Evolutionary conservation across 805 yeast species (phyloP).

Genomic region (Nakazawaea sp.): DNA sequence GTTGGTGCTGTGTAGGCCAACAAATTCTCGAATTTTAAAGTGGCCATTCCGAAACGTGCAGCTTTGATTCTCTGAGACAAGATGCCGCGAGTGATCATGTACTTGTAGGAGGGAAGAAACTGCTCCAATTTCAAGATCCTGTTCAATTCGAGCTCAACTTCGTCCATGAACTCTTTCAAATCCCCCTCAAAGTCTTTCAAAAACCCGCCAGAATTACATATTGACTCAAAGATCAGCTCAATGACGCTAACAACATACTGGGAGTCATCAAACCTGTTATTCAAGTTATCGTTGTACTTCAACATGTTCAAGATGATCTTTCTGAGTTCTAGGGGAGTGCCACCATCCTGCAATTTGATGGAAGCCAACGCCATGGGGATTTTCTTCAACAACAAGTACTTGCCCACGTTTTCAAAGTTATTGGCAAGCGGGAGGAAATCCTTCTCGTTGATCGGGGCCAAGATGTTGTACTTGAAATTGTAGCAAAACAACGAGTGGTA

Average conservation of each 20-base stretch:
- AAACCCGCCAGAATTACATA: constrained; percentile 18
- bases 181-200: constrained; percentile 14
- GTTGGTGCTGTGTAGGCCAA: constrained; percentile 42
- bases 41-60: constrained; percentile 46
- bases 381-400: constrained; percentile 62
- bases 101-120: constrained; percentile 75
- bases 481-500: constrained; percentile 71
- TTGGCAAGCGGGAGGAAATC: constrained; percentile 67
- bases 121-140: constrained; percentile 75
- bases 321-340: constrained; percentile 51
- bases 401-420: constrained; percentile 66
- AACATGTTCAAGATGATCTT: constrained; percentile 62
- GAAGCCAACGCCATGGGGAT: constrained; percentile 56
- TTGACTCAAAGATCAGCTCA: constrained; percentile 36
- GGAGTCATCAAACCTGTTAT: constrained; percentile 69
- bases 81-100: constrained; percentile 47
- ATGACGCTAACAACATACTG: constrained; percentile 58
- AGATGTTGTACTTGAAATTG: constrained; percentile 29
- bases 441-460: constrained; percentile 26
- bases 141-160: constrained; percentile 59
- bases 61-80: constrained; percentile 54
- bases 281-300: constrained; percentile 80
- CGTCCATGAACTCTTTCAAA: constrained; percentile 32
- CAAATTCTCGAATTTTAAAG: constrained; percentile 47
- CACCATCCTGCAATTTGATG: constrained; percentile 50